phyloP scores from a whole-genome alignment of 2,329 filamentous ascomycete genomes.

The Fusarium floridanum region DNA sequence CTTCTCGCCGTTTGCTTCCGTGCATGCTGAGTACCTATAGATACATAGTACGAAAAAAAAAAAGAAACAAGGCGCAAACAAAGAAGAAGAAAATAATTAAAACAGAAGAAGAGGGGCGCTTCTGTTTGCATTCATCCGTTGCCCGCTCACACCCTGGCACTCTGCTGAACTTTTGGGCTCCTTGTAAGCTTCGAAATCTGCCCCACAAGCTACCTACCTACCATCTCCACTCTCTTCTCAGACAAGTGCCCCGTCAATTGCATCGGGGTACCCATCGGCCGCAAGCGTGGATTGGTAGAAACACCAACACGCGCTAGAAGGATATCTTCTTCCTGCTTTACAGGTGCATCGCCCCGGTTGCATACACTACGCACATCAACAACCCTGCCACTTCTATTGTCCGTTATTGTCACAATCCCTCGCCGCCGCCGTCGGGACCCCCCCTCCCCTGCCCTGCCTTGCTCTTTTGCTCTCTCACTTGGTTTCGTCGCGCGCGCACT shows the following conservation, averaged over 20 bases:
- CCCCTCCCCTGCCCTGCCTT: neutral
- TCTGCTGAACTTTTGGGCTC: constrained; percentile 21
- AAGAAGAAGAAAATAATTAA: constrained; percentile 23
- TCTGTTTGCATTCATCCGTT: constrained; percentile 14
- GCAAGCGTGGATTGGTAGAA: constrained; percentile 24
- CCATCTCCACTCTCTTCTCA: constrained; percentile 38
- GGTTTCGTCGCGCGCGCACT: constrained; percentile 28
- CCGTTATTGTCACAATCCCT: constrained; percentile 9
- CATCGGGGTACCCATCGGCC: constrained; percentile 42
- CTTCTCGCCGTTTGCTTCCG: neutral
- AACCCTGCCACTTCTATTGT: constrained; percentile 26
- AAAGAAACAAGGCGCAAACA: neutral
- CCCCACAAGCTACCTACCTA: constrained; percentile 36
- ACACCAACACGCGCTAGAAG: constrained; percentile 32
- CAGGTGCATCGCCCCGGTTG: constrained; percentile 38
- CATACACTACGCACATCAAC: constrained; percentile 13
- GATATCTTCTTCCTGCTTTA: constrained; percentile 29
- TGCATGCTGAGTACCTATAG: neutral
- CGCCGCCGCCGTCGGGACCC: neutral
- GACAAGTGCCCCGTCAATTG: constrained; percentile 49
- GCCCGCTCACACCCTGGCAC: constrained; percentile 32
- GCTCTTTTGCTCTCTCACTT: constrained; percentile 28
- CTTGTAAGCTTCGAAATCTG: constrained; percentile 33
- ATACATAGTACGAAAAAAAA: neutral
- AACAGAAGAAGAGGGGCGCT: constrained; percentile 27